Base-by-base conservation (phyloP, 768 basidiomycete genomes). In the Scleroderma bovista region DNA sequence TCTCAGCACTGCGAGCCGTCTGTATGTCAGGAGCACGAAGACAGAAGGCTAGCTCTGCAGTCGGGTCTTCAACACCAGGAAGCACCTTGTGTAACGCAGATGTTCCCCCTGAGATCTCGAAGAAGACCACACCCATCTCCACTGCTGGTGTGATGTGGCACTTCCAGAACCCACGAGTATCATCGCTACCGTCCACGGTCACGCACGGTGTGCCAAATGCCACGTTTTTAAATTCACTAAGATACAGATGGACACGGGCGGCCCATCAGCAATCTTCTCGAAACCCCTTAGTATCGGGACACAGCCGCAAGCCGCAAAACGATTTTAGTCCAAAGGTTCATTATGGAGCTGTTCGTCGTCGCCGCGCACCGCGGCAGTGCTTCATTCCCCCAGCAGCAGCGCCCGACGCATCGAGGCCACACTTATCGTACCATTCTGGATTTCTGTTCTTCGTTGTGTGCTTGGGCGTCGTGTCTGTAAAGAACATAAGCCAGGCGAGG, bases 261-360 rank as follows among this genome's bases (percentile, higher is more conserved):
- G 38, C 89, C 86, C 10, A 90, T 98, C 59, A 87, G 80, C 60
- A 88, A 88, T 44, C 72, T 98, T 11, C 72, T 99, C 20, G 96
- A 98, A 62, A 86, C 89, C 50, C 73, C 94, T 17, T 97, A 93
- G 61, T 73, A n/a, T n/a, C 91, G 34, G 93, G 94, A 62, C 89
- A 85, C 53, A 84, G 82, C 59, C 82, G 84, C 20, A 92, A 96
- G 51, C 75, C 92, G 2, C 83, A 92, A 51, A 77, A 86, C 26
- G 94, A 99, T 59, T 95, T 99, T 61, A 95, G 95, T 7, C 93
- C 94, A 3, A 80, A 79, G 45, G 80, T 94, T 4, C 83, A 88
- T 49, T 83, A 89, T 51, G 89, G 89, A 0, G 85, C 92, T 36
- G 68, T 89, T 17, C 80, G 92, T 22, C 78, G 90, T 34, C 81